These are phyloP conservation scores for Litsea cubeba DNA, from an alignment of 164 flowering plant genomes.

Conservation along the genomic window DNA sequence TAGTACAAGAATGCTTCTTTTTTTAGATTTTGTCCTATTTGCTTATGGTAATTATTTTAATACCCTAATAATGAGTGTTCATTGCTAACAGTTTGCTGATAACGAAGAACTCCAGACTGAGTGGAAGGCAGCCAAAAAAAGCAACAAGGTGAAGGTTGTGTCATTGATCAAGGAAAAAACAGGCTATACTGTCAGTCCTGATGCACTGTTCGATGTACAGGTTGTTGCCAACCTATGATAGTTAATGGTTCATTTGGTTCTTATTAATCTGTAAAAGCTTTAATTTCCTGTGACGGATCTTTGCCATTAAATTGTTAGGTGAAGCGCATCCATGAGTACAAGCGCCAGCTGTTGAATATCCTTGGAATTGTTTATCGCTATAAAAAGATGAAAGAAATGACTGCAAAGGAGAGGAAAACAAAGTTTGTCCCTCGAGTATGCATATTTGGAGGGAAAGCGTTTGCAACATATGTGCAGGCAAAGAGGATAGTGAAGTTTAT, in stretches of 20 bases:
- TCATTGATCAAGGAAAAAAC: slow-evolving; percentile 74
- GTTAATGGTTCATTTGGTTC: neutral
- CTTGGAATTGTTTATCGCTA: slow-evolving; percentile 90
- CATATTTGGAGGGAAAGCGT: slow-evolving; percentile 97
- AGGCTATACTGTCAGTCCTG: slow-evolving; percentile 80
- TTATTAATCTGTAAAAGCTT: neutral
- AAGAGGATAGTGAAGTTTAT: slow-evolving; percentile 94
- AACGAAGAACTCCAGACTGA: slow-evolving; percentile 73
- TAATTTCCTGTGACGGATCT: neutral
- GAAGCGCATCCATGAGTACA: slow-evolving; percentile 96
- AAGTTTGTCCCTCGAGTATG: slow-evolving; percentile 87
- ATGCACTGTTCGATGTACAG: slow-evolving; percentile 95
- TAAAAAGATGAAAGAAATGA: slow-evolving; percentile 95
- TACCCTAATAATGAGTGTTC: neutral
- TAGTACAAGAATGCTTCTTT: too few species aligned
- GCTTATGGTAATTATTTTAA: neutral
- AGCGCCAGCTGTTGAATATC: slow-evolving; percentile 83
- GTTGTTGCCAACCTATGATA: slow-evolving; percentile 24
- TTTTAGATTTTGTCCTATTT: neutral
- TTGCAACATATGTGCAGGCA: slow-evolving; percentile 92
- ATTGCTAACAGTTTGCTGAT: slow-evolving; percentile 66
- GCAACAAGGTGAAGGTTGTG: slow-evolving; percentile 71
- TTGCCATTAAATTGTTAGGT: slow-evolving; percentile 42
- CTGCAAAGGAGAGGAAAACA: slow-evolving; percentile 54
- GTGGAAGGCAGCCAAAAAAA: slow-evolving; percentile 77